These are phyloP conservation scores for Phytophthora constricta DNA, from an alignment of 352 stramenopile species.

Conservation along the genomic window DNA sequence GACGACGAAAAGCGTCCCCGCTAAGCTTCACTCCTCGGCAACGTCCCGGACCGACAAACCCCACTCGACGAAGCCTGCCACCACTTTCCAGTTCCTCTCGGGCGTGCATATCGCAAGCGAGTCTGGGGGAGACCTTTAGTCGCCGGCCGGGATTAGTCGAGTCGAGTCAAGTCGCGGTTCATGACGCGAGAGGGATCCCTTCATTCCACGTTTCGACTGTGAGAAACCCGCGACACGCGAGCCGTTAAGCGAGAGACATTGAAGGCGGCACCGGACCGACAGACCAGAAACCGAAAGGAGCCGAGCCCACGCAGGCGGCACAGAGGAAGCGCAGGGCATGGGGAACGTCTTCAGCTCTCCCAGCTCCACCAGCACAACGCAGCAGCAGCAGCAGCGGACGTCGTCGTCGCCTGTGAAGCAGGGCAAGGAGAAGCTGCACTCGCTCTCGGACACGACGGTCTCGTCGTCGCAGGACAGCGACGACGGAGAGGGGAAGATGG, in stretches of 20 bases:
- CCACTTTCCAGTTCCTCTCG: too few species aligned
- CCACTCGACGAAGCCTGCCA: too few species aligned
- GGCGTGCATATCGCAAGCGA: background rate
- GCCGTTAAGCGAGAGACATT: constrained; percentile 6
- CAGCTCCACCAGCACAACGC: constrained; percentile 3
- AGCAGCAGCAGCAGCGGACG: constrained; percentile 3
- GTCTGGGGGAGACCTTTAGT: background rate
- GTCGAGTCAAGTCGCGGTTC: background rate
- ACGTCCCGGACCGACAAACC: too few species aligned
- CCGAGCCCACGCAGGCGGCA: too few species aligned
- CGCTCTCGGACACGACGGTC: constrained; percentile 63
- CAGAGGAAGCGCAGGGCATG: too few species aligned
- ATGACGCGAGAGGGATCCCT: constrained; percentile 4
- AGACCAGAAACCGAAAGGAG: background rate
- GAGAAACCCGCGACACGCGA: constrained; percentile 33
- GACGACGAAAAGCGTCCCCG: too few species aligned
- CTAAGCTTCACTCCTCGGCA: too few species aligned
- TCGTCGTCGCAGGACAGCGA: constrained; percentile 48
- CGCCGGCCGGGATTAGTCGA: background rate
- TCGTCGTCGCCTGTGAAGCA: background rate
- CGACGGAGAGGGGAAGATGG: constrained; percentile 29
- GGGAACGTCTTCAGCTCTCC: constrained; percentile 32
- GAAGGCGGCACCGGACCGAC: constrained; percentile 1
- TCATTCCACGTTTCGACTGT: constrained; percentile 31
- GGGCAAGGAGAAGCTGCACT: constrained; percentile 43